Base-by-base conservation (phyloP, 805 yeast genomes). In the Cyberlindnera galapagoensis region DNA sequence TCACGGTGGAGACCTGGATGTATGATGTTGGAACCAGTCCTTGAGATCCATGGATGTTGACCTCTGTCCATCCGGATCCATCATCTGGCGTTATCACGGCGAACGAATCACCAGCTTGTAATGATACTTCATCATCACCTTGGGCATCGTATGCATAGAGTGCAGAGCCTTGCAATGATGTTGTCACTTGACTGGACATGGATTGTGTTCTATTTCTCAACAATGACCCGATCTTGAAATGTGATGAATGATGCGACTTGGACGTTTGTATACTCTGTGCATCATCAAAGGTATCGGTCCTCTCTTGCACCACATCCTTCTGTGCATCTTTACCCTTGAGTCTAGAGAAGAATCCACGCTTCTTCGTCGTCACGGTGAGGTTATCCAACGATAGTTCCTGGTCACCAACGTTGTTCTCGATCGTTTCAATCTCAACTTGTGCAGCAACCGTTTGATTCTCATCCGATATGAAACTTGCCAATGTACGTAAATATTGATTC, bases 11-110 rank as follows among this genome's bases (percentile, higher is more conserved):
- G 2, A 77, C 54, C 40, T 77, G 76, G 6, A 88, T 56, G 52
- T 90, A 90, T 0, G 82, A 60, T 0, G 94, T 76, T 3, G 98
- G 98, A 4, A 88, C 96, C 24, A 88, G 64, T 0, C 98, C 98
- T 25, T 60, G 61, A 8, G 56, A 54, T 0, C 74, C 74, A 5
- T 70, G 69, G 3, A 17, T 9, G 3, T 61, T 42, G n/a, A 87
- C 74, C 44, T 62, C 59, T 2, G 94, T 81, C 98, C 98, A 90
- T 0, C 98, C 98, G 0, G 52, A 46, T 2, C 96, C 97, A 41
- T 84, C 88, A 52, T 92, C 97, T 2, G 62, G 60, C 30, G 72
- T 76, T 0, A 78, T 34, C 4, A 90, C 67, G 4, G 60, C 60
- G 24, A 88, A 58, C 2, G 54, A 48, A 19, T 82, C 94, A 9